A percentile compares a stretch with the other conserved stretches of the same genome.
Conservation (phyloP, 202 grass and related monocot genomes). For the Elaeis oleifera region DNA sequence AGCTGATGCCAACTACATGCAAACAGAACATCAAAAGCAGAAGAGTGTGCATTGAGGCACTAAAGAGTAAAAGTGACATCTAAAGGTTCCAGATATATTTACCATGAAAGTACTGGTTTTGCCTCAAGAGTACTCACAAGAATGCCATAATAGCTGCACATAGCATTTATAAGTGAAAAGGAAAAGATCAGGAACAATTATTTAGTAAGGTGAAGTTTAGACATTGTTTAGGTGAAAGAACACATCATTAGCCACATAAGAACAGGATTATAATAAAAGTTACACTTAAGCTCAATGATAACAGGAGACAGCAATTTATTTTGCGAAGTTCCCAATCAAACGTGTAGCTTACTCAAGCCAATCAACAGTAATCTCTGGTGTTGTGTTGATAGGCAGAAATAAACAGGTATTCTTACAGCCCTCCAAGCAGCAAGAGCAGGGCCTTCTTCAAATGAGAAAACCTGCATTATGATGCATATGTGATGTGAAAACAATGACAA, state of each 20-base stretch:
- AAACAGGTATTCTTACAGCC: conserved; percentile 41
- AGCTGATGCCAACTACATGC: too few relatives aligned
- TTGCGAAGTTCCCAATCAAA: too few relatives aligned
- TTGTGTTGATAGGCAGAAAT: conserved; percentile 29
- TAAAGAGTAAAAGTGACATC: too few relatives aligned
- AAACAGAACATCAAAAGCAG: too few relatives aligned
- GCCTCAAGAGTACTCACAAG: conserved; percentile 79
- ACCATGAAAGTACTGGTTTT: conserved; percentile 81
- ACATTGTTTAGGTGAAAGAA: conserved; percentile 12
- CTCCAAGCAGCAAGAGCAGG: conserved; percentile 60
- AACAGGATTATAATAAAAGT: background rate
- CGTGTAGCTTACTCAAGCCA: conserved; percentile 68
- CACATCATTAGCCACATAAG: background rate
- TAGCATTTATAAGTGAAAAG: conserved; percentile 46
- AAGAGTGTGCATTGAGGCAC: too few relatives aligned
- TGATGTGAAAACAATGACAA: conserved; percentile 1
- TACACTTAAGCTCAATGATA: too few relatives aligned
- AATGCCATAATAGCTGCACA: conserved; percentile 90
- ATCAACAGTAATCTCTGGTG: conserved; percentile 40
- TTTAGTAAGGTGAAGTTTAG: conserved; percentile 27
- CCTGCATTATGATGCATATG: conserved; percentile 32
- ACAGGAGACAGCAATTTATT: too few relatives aligned
- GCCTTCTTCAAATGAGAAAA: conserved; percentile 74
- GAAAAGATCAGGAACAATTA: conserved; percentile 54
- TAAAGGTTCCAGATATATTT: conserved; percentile 11